Conservation (phyloP, 2,329 filamentous ascomycete genomes). For the Pseudogymnoascus sp. region DNA sequence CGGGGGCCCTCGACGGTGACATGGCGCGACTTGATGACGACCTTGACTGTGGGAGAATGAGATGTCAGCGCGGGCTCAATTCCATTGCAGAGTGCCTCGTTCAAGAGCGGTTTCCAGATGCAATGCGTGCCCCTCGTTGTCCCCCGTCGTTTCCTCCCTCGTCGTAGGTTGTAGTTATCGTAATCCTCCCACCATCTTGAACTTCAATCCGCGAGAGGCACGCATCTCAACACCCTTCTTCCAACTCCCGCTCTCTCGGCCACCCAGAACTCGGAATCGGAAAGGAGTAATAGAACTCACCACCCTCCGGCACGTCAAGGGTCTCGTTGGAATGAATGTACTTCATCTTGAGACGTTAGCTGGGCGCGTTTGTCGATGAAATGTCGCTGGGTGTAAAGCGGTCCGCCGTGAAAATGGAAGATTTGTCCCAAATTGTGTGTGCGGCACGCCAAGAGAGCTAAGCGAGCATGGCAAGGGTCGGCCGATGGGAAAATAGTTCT, state of each 20-base stretch:
- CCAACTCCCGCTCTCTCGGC: conserved; percentile 12
- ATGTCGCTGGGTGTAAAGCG: background rate
- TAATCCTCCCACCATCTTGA: background rate
- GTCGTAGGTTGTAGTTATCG: conserved; percentile 3
- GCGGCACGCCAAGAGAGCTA: conserved; percentile 7
- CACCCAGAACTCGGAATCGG: background rate
- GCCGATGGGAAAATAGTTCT: background rate
- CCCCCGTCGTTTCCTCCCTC: conserved; percentile 6
- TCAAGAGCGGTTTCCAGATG: background rate
- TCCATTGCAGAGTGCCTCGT: conserved; percentile 1
- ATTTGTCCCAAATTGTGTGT: conserved; percentile 6
- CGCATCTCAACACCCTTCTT: background rate
- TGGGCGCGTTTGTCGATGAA: conserved; percentile 8
- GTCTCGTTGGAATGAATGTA: conserved; percentile 99
- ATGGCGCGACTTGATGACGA: conserved; percentile 91
- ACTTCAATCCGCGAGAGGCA: background rate
- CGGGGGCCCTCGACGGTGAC: conserved; percentile 96
- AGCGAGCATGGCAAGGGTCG: background rate
- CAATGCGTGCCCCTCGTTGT: conserved; percentile 3
- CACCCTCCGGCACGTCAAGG: conserved; percentile 92
- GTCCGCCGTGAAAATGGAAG: background rate
- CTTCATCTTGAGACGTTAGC: conserved; percentile 70
- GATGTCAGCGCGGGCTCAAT: conserved; percentile 21
- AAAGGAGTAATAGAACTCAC: conserved; percentile 50
- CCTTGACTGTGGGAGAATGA: conserved; percentile 64